A percentile compares a stretch with the other conserved stretches of the same genome.
Evolutionary conservation across 2,329 filamentous ascomycete species (phyloP).

Genomic region (Penicillium palitans): DNA sequence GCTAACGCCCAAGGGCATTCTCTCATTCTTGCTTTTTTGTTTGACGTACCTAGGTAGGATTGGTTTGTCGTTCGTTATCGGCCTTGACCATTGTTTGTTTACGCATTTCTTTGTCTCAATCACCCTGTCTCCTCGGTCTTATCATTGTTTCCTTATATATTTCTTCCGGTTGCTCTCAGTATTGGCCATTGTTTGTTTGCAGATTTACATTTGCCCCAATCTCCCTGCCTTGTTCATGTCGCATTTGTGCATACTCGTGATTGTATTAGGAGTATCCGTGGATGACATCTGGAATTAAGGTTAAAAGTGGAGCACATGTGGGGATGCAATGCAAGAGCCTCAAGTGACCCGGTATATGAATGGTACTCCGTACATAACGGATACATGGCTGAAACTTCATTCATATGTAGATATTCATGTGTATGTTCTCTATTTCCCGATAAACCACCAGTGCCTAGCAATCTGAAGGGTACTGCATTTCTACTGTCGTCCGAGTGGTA

Average conservation of each 20-base stretch:
- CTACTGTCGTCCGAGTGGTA: not conserved
- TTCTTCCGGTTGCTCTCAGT: not conserved
- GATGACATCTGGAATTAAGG: not conserved
- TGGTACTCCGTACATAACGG: not conserved
- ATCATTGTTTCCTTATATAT: not conserved
- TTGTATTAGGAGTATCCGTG: not conserved
- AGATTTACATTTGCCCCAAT: not conserved
- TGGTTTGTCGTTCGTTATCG: not conserved
- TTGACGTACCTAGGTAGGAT: not conserved
- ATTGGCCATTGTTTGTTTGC: not conserved
- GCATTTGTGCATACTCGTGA: not conserved
- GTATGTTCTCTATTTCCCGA: not conserved
- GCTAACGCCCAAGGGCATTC: not conserved
- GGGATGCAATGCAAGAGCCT: not conserved
- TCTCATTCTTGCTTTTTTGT: not conserved
- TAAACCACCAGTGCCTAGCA: fast-evolving
- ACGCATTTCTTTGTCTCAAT: not conserved
- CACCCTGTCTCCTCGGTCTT: not conserved
- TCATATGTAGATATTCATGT: not conserved
- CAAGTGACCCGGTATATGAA: not conserved
- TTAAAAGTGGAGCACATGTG: not conserved
- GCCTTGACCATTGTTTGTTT: not conserved
- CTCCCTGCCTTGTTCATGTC: too few species aligned
- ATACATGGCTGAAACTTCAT: not conserved
- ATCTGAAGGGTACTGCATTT: not conserved